Percentiles rank a stretch among this genome's conserved stretches.
These are phyloP conservation scores for Crithidia sp. DNA, from an alignment of 208 protist genomes.

Conservation along the genomic window DNA sequence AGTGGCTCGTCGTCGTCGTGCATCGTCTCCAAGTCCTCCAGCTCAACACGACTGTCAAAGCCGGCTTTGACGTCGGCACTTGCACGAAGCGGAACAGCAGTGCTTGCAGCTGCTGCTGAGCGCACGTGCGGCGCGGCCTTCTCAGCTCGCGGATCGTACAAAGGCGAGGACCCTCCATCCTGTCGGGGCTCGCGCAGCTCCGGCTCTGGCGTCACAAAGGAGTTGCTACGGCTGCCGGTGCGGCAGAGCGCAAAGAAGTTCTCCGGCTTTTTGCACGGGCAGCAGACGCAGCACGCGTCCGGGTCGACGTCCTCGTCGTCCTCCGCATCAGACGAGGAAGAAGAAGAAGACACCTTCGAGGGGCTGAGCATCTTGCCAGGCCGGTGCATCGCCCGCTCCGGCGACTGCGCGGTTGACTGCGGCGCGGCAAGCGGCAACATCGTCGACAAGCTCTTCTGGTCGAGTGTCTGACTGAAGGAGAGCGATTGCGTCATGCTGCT, in stretches of 20 bases:
- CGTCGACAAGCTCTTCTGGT: neutral
- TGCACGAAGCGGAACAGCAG: neutral
- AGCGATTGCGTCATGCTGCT: neutral
- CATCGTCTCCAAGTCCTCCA: conserved; percentile 29
- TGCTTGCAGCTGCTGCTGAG: neutral
- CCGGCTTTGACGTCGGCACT: neutral
- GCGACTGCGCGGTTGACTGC: neutral
- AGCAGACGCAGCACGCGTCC: conserved; percentile 53
- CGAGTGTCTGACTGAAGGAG: conserved; percentile 5
- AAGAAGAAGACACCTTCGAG: neutral
- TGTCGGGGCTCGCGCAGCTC: neutral
- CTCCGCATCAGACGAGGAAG: conserved; percentile 1
- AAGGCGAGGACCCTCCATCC: neutral
- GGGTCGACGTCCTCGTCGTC: conserved; percentile 16
- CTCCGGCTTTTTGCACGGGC: conserved; percentile 45
- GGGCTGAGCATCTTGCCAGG: neutral
- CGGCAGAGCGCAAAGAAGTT: conserved; percentile 45
- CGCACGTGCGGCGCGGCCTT: neutral
- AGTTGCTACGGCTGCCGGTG: neutral
- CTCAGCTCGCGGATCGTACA: neutral
- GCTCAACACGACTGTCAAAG: conserved; percentile 3
- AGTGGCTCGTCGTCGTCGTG: conserved; percentile 48
- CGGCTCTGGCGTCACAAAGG: neutral
- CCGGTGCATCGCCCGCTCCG: neutral
- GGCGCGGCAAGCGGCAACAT: neutral